Percentiles rank a stretch among this genome's conserved stretches.
These are phyloP conservation scores for Sporothrix schenckii DNA, from an alignment of 2,329 filamentous ascomycete genomes.

Conservation along the genomic window DNA sequence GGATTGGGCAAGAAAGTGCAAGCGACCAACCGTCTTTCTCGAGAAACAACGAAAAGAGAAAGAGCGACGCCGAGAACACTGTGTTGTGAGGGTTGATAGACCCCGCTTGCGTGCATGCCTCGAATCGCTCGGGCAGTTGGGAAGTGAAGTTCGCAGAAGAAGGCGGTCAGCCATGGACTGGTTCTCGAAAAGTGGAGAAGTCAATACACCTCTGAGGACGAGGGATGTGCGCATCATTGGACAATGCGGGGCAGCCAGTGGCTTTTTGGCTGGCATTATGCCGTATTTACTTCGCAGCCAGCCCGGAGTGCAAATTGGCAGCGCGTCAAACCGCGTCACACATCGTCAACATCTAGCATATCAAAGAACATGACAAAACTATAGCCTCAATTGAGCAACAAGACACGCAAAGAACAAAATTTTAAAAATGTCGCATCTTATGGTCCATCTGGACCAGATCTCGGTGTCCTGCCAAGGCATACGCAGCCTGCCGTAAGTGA, in stretches of 20 bases:
- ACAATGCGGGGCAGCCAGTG: slow-evolving; percentile 29
- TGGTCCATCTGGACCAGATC: slow-evolving; percentile 76
- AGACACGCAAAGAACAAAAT: not conserved
- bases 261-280: slow-evolving; percentile 6
- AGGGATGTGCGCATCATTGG: slow-evolving; percentile 16
- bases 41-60: not conserved
- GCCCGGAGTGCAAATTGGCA: not conserved
- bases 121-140: slow-evolving; percentile 11
- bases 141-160: not conserved
- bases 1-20: slow-evolving; percentile 17
- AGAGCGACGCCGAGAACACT: slow-evolving; percentile 7
- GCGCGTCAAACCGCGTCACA: slow-evolving; percentile 28
- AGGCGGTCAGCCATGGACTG: slow-evolving; percentile 20
- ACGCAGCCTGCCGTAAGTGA: slow-evolving; percentile 68
- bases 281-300: not conserved
- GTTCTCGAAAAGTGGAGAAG: slow-evolving; percentile 9
- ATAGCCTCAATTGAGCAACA: not conserved
- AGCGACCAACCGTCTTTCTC: not conserved
- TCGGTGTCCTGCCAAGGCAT: slow-evolving; percentile 75
- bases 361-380: not conserved
- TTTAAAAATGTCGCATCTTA: slow-evolving; percentile 66
- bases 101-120: slow-evolving; percentile 22
- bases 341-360: not conserved
- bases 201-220: not conserved
- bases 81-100: not conserved